Percentiles rank a stretch among this genome's conserved stretches.
Evolutionary conservation across 306 rosid genomes (phyloP).

Genomic region (Prunus fruticosa): DNA sequence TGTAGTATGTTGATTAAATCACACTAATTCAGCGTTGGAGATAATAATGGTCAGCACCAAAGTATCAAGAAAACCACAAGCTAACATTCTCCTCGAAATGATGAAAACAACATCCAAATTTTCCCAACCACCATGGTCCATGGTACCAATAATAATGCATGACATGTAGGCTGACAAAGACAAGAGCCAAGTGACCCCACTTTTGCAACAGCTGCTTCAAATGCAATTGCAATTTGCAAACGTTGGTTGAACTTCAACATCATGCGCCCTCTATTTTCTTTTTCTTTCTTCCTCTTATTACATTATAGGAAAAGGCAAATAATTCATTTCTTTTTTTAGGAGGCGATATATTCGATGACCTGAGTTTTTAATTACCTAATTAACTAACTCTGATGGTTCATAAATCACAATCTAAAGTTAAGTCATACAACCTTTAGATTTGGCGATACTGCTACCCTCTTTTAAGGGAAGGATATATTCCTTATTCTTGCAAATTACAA

Average conservation of each 20-base stretch:
- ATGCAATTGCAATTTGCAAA: not conserved
- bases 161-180: not conserved
- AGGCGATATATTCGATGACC: not conserved
- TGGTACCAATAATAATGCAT: not conserved
- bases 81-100: not conserved
- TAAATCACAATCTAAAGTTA: too few species aligned
- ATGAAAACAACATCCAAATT: not conserved
- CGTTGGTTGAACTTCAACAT: not conserved
- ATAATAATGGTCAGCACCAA: too few species aligned
- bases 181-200: not conserved
- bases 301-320: not conserved
- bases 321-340: not conserved
- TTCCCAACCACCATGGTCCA: not conserved
- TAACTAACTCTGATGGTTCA: not conserved
- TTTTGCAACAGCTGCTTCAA: not conserved
- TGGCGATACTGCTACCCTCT: too few species aligned
- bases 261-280: not conserved
- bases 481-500: accelerated
- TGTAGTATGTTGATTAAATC: too few species aligned
- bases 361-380: not conserved
- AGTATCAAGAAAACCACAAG: too few species aligned
- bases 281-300: not conserved
- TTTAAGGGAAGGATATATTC: too few species aligned
- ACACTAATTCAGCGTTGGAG: too few species aligned
- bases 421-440: too few species aligned